Conservation (phyloP, 2,329 filamentous ascomycete species). For the Mariannaea sp. region DNA sequence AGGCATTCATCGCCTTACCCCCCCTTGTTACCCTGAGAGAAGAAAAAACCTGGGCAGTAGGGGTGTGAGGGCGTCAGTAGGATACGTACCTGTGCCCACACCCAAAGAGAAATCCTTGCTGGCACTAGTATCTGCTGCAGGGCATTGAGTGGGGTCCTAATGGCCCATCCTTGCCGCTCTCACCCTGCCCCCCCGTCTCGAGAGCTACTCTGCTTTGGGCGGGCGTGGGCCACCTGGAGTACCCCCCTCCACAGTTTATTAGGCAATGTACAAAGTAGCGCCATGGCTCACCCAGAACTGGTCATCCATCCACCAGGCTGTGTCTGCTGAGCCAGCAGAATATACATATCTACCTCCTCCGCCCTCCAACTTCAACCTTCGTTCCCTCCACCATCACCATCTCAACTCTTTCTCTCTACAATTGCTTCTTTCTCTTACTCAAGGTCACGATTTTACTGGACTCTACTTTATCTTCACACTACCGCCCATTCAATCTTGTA, state of each 20-base stretch:
- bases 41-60: constrained; percentile 23
- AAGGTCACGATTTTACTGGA: constrained; percentile 26
- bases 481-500: constrained; percentile 20
- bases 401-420: constrained; percentile 28
- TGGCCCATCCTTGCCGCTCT: constrained; percentile 25
- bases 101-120: constrained; percentile 23
- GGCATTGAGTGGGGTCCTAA: constrained; percentile 35
- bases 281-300: constrained; percentile 34
- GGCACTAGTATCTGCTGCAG: constrained; percentile 38
- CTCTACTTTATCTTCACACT: constrained; percentile 13
- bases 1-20: constrained; percentile 22
- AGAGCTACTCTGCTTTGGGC: constrained; percentile 31
- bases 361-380: constrained; percentile 31
- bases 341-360: constrained; percentile 35
- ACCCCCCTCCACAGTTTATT: constrained; percentile 38
- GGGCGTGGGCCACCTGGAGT: constrained; percentile 34
- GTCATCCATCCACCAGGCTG: constrained; percentile 38
- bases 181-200: constrained; percentile 20
- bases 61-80: constrained; percentile 20
- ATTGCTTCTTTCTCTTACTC: constrained; percentile 27
- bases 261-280: constrained; percentile 40
- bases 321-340: constrained; percentile 37
- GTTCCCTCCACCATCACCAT: constrained; percentile 27
- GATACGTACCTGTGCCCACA: constrained; percentile 26
- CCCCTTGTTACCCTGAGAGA: constrained; percentile 21